These are phyloP conservation scores for Acmispon strigosus DNA, from an alignment of 306 rosid genomes.

Conservation along the genomic window DNA sequence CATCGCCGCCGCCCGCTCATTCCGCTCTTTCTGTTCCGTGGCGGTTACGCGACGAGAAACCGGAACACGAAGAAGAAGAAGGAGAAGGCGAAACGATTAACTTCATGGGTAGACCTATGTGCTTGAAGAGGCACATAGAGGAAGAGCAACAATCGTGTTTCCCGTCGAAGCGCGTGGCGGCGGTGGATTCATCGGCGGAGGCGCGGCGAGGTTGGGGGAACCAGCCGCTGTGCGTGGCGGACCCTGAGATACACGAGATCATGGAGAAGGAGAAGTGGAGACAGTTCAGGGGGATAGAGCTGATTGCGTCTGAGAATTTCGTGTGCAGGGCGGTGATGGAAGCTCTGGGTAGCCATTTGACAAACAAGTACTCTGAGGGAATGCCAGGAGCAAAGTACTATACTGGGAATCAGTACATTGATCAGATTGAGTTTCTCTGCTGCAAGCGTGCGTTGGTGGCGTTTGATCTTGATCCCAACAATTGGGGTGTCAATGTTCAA, in stretches of 20 bases:
- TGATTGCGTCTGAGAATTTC: conserved; percentile 81
- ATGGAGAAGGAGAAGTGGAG: conserved; percentile 72
- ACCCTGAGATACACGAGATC: conserved; percentile 60
- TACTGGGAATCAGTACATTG: conserved; percentile 64
- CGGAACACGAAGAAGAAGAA: conserved; percentile 7
- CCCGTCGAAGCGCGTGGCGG: conserved; percentile 36
- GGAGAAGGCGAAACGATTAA: conserved; percentile 52
- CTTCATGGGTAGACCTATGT: conserved; percentile 47
- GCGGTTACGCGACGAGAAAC: neutral
- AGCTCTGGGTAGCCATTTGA: conserved; percentile 79
- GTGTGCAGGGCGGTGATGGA: conserved; percentile 90
- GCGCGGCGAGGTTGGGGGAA: conserved; percentile 50
- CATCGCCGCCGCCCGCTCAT: conserved; percentile 13
- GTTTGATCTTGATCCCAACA: conserved; percentile 52
- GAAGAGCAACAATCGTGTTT: neutral
- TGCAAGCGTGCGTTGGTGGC: conserved; percentile 69
- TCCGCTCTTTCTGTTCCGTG: conserved; percentile 4
- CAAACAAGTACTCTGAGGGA: conserved; percentile 84
- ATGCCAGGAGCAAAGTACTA: conserved; percentile 76
- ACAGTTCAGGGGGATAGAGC: conserved; percentile 64
- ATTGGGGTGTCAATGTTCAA: conserved; percentile 93
- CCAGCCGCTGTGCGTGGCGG: conserved; percentile 52
- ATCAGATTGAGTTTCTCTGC: conserved; percentile 73
- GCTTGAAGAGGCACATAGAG: conserved; percentile 50
- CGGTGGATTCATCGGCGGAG: conserved; percentile 19